These are phyloP conservation scores for Candida gigantensis DNA, from an alignment of 1,139 yeast genomes.

Conservation along the genomic window DNA sequence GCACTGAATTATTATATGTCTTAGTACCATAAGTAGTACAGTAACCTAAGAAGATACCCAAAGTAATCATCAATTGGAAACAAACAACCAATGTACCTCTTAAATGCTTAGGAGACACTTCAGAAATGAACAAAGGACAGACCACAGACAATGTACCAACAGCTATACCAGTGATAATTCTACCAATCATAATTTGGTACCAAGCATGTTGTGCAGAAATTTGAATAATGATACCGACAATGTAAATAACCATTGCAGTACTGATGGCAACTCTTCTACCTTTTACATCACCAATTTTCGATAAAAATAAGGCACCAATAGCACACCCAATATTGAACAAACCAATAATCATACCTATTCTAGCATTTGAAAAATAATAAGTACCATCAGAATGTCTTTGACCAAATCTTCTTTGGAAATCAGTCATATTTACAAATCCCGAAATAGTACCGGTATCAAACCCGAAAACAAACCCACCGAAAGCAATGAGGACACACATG, in stretches of 20 bases:
- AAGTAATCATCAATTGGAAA: constrained; percentile 67
- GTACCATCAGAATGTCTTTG: constrained; percentile 27
- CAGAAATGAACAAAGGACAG: constrained; percentile 69
- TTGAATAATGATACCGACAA: constrained; percentile 51
- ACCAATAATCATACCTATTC: constrained; percentile 60
- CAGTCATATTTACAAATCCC: constrained; percentile 60
- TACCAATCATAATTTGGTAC: constrained; percentile 57
- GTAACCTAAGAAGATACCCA: constrained; percentile 69
- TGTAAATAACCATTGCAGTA: constrained; percentile 46
- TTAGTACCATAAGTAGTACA: constrained; percentile 67
- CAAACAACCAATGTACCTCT: constrained; percentile 74
- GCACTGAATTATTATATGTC: constrained; percentile 50
- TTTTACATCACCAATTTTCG: constrained; percentile 50
- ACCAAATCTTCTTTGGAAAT: constrained; percentile 53
- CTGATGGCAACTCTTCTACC: constrained; percentile 57
- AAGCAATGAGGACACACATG: constrained; percentile 46
- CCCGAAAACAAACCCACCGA: constrained; percentile 74
- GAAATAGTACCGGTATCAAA: constrained; percentile 78
- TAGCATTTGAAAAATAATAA: constrained; percentile 40
- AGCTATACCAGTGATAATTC: constrained; percentile 69
- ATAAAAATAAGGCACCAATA: constrained; percentile 65
- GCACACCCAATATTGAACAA: constrained; percentile 74
- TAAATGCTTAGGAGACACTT: constrained; percentile 65
- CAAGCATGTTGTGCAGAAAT: constrained; percentile 46
- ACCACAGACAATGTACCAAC: constrained; percentile 72